A percentile compares a stretch with the other conserved stretches of the same genome.
These are phyloP conservation scores for Myxozyma neotropica DNA, from an alignment of 805 yeast genomes.

Conservation along the genomic window DNA sequence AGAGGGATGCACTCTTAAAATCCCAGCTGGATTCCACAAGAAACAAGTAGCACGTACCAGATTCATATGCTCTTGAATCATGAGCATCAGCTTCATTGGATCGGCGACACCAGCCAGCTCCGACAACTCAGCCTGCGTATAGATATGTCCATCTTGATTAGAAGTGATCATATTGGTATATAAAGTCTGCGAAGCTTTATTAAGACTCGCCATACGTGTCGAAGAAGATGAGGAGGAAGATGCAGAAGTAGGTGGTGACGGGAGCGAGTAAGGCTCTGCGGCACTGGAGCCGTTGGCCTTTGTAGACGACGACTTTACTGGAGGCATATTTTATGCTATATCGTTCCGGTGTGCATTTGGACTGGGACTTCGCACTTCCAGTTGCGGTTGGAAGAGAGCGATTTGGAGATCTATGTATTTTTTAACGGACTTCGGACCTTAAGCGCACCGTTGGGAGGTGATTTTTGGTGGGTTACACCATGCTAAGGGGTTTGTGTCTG, in stretches of 20 bases:
- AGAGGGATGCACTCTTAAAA: slow-evolving; percentile 40
- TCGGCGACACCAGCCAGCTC: slow-evolving; percentile 50
- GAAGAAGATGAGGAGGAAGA: slow-evolving; percentile 2
- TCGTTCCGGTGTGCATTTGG: neutral
- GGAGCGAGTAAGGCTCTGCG: slow-evolving; percentile 10
- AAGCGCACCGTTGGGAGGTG: neutral
- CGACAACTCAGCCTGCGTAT: slow-evolving; percentile 69
- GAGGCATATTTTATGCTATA: slow-evolving; percentile 14
- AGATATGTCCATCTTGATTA: slow-evolving; percentile 51
- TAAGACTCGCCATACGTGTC: slow-evolving; percentile 19
- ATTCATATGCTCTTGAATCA: slow-evolving; percentile 52
- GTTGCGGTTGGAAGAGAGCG: too few relatives aligned
- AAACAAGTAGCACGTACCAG: slow-evolving; percentile 31
- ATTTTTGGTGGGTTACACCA: slow-evolving; percentile 10
- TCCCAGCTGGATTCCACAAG: neutral
- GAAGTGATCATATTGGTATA: slow-evolving; percentile 28
- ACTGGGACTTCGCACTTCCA: neutral
- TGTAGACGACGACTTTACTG: slow-evolving; percentile 9
- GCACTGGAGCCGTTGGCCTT: slow-evolving; percentile 11
- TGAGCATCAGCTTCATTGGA: slow-evolving; percentile 47
- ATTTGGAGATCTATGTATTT: neutral
- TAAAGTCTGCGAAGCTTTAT: slow-evolving; percentile 22
- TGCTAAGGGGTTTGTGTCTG: neutral
- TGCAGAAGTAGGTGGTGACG: slow-evolving; percentile 17
- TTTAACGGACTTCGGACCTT: neutral